These are phyloP conservation scores for Chlamydomonas asymmetrica DNA, from an alignment of 139 green algal species.

Conservation along the genomic window DNA sequence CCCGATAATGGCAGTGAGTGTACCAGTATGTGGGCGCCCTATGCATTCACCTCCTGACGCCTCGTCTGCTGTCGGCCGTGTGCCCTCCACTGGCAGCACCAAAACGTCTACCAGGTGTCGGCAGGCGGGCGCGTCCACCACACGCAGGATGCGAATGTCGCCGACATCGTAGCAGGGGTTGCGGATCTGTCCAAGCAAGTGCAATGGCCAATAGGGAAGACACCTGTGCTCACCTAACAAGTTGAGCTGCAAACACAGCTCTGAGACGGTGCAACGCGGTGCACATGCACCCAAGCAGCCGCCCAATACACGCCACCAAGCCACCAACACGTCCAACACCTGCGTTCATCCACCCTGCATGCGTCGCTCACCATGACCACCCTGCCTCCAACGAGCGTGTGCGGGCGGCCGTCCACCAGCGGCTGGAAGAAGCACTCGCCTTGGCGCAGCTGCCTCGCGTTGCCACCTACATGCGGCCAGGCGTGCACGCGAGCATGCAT, in stretches of 20 bases:
- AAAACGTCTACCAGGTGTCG: slow-evolving; percentile 4
- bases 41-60: slow-evolving; percentile 2
- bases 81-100: slow-evolving; percentile 4
- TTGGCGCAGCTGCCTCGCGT: background rate
- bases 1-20: background rate
- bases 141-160: slow-evolving; percentile 5
- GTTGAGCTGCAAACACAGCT: no score
- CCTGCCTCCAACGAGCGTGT: slow-evolving; percentile 2
- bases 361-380: slow-evolving; percentile 18
- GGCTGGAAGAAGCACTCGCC: slow-evolving; percentile 26
- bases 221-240: no score
- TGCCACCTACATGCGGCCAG: no score
- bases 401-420: slow-evolving; percentile 7
- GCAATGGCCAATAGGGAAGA: no score
- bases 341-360: no score
- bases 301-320: no score
- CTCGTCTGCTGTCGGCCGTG: slow-evolving; percentile 8
- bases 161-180: slow-evolving; percentile 18
- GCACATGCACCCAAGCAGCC: no score
- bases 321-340: no score
- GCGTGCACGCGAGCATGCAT: no score
- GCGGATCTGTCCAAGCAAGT: slow-evolving; percentile 26
- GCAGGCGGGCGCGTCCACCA: slow-evolving; percentile 5
- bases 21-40: background rate
- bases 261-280: no score